These are phyloP conservation scores for Picea engelmannii DNA, from an alignment of 83 land plant genomes.

Conservation along the genomic window DNA sequence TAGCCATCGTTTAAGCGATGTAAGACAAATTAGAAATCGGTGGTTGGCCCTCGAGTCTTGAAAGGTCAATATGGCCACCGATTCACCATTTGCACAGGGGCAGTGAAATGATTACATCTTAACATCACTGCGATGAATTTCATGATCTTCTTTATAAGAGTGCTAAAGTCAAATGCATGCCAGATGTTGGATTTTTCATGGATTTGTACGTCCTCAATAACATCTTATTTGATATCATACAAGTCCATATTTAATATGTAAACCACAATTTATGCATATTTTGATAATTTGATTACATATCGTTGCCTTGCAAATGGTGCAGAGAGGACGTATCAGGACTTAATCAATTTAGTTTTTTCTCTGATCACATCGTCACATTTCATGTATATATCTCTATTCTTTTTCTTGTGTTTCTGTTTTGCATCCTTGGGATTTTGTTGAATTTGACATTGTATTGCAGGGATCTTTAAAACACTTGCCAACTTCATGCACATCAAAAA, in stretches of 20 bases:
- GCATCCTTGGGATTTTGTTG: not conserved
- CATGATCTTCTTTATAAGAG: slow-evolving; percentile 34
- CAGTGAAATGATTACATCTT: too few relatives aligned
- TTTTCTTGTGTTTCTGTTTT: not conserved
- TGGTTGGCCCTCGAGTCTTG: too few relatives aligned
- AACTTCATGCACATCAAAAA: too few relatives aligned
- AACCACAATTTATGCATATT: not conserved
- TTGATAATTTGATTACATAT: not conserved
- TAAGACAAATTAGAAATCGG: too few relatives aligned
- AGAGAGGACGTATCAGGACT: slow-evolving; percentile 43
- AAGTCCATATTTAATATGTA: not conserved
- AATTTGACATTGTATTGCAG: slow-evolving; percentile 21
- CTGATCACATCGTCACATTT: slow-evolving; percentile 30
- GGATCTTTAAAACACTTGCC: slow-evolving; percentile 57
- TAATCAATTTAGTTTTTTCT: too few relatives aligned
- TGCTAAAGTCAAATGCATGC: slow-evolving; percentile 68
- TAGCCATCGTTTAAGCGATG: too few relatives aligned
- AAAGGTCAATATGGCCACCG: too few relatives aligned
- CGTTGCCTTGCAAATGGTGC: slow-evolving; percentile 7
- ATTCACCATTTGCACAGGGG: too few relatives aligned
- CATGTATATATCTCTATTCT: slow-evolving; percentile 33
- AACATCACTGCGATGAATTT: slow-evolving; percentile 52
- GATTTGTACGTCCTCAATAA: slow-evolving; percentile 41
- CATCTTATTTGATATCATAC: not conserved
- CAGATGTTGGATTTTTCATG: slow-evolving; percentile 80